Percentiles rank a stretch among this genome's conserved stretches.
These are phyloP conservation scores for Aspergillus egyptiacus DNA, from an alignment of 495 filamentous ascomycete species.

Conservation along the genomic window DNA sequence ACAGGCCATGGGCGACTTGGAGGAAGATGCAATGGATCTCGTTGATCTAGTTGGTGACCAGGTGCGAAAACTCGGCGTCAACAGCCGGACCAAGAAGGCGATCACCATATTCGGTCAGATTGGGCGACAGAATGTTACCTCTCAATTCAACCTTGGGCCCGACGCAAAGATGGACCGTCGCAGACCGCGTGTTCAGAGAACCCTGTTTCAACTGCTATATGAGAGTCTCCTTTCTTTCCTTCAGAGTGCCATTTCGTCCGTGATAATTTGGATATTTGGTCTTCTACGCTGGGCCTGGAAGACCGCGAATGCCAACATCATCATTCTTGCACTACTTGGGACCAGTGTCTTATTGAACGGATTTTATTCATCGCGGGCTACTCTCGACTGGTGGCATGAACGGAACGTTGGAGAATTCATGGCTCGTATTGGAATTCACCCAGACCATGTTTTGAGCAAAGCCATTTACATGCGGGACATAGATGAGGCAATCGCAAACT, in stretches of 20 bases:
- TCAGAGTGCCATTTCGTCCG: constrained; percentile 61
- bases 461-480: constrained; percentile 79
- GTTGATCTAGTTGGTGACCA: constrained; percentile 82
- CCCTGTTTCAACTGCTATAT: constrained; percentile 59
- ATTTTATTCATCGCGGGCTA: constrained; percentile 60
- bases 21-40: constrained; percentile 78
- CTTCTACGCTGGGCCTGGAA: constrained; percentile 58
- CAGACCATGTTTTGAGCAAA: constrained; percentile 74
- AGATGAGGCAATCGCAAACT: constrained; percentile 55
- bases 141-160: constrained; percentile 53
- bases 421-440: constrained; percentile 68
- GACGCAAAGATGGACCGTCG: constrained; percentile 36
- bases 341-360: constrained; percentile 65
- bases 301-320: constrained; percentile 63
- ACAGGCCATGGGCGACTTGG: constrained; percentile 73
- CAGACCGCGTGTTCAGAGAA: constrained; percentile 60
- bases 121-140: constrained; percentile 61
- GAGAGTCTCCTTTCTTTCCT: constrained; percentile 62
- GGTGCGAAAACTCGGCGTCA: constrained; percentile 67
- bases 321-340: constrained; percentile 63
- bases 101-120: constrained; percentile 85
- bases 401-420: constrained; percentile 73
- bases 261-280: constrained; percentile 69
- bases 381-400: constrained; percentile 78
- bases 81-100: constrained; percentile 83